Evolutionary conservation across 768 basidiomycete species (phyloP).

Genomic region (Pleurotus djamor): DNA sequence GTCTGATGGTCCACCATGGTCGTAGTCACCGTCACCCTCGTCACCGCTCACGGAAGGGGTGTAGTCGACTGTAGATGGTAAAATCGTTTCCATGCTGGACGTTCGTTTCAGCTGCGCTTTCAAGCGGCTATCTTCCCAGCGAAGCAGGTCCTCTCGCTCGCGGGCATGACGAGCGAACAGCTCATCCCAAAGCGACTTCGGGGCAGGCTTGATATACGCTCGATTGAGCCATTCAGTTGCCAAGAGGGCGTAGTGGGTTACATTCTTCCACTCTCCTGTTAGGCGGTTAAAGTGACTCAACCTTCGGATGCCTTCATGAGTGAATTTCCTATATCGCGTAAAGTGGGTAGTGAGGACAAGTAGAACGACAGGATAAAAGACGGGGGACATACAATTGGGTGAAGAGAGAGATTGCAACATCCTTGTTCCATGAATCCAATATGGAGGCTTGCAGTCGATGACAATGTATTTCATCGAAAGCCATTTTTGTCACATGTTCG

Average conservation of each 20-base stretch:
- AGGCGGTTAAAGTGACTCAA: conserved; percentile 47
- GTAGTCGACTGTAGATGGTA: conserved; percentile 5
- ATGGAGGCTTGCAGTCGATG: conserved; percentile 56
- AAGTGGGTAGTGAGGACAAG: not conserved
- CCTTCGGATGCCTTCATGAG: conserved; percentile 62
- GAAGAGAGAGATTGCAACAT: conserved; percentile 45
- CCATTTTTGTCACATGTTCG: conserved; percentile 38
- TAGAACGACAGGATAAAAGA: not conserved
- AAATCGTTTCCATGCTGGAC: conserved; percentile 41
- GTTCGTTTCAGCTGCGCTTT: conserved; percentile 24
- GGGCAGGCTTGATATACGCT: conserved; percentile 23
- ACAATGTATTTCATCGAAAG: conserved; percentile 40
- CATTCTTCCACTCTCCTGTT: conserved; percentile 52
- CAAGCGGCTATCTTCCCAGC: conserved; percentile 39
- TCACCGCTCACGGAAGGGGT: not conserved
- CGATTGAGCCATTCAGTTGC: conserved; percentile 58
- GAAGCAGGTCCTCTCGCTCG: conserved; percentile 54
- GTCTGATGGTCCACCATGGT: not conserved
- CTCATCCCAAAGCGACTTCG: conserved; percentile 58
- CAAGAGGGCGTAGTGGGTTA: conserved; percentile 57
- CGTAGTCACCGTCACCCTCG: not conserved
- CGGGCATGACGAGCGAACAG: conserved; percentile 53
- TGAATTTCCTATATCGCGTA: conserved; percentile 43
- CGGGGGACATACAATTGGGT: conserved; percentile 30
- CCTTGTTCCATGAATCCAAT: conserved; percentile 39